Base-by-base conservation (phyloP, 345 rosid genomes). In the Cardamine occulta region DNA sequence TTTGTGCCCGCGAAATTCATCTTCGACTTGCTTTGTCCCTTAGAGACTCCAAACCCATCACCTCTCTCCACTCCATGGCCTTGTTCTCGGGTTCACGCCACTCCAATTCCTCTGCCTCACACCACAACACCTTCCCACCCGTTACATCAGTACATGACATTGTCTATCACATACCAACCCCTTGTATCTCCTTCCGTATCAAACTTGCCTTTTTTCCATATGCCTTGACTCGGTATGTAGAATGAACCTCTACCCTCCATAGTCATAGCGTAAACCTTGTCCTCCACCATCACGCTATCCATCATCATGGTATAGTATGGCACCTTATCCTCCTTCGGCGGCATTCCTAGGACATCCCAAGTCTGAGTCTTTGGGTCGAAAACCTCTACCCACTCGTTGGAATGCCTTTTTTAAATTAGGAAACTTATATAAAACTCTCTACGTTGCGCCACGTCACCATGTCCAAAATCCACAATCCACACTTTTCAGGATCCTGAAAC, bases 351-450 rank as follows among this genome's bases (percentile, higher is more conserved):
- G 34, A 31, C 6, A 6, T 32, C 35, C 0, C 13, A 19, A 61
- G 48, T 61, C 42, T 61, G 48, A 3, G 31, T 61, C 65, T 21
- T 37, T 21, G 65, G 65, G 31, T 61, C 65, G 8, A 31, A 31
- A 31, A 31, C 34, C 34, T 31, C 34, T 4, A 4, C 8, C 66
- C 66, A 40, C 18, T 39, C 13, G 10, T 4, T 2, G 4, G 2
- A 47, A 47, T 35, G 40, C 40, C 40, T 35, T 35, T 35, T 34
- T 32, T 0, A 7, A 34, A 34, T 34, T 8, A 8, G 39, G 39
- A 34, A 34, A 34, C 39, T 34, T 34, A 34, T 7, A 32, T 32
- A 34, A 5, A 39, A 39, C 45, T 4, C 45, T 40, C n/a, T 6
- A 42, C 7, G 48, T 14, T 14, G 48, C 48, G 17, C 17, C 48